phyloP scores from a whole-genome alignment of 2,329 filamentous ascomycete genomes.

The Epicoccum sorghinum region DNA sequence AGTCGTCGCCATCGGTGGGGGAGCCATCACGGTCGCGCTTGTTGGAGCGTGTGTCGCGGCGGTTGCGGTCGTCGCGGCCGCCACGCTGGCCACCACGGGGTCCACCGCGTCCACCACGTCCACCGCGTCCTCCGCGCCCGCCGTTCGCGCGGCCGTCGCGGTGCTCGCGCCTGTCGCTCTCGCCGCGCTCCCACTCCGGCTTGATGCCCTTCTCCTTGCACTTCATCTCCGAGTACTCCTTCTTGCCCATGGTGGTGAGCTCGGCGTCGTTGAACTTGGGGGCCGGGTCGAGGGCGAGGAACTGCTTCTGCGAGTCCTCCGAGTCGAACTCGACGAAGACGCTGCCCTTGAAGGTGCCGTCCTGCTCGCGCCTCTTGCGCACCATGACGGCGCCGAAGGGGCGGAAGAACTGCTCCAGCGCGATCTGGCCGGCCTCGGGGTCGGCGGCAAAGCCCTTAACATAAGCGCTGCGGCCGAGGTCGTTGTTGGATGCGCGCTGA shows the following conservation, averaged over 20 bases:
- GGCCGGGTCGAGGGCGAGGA: slow-evolving; percentile 78
- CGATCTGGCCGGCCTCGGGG: slow-evolving; percentile 83
- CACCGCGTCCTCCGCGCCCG: slow-evolving; percentile 36
- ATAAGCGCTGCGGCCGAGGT: slow-evolving; percentile 80
- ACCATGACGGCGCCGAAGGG: slow-evolving; percentile 79
- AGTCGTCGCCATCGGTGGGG: slow-evolving; percentile 32
- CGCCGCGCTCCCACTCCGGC: slow-evolving; percentile 49
- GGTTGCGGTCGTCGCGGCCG: slow-evolving; percentile 24
- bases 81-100: slow-evolving; percentile 26
- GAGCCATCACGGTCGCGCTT: slow-evolving; percentile 32
- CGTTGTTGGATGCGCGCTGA: slow-evolving; percentile 65
- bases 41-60: slow-evolving; percentile 28
- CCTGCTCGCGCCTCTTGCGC: slow-evolving; percentile 78
- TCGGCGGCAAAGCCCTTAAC: slow-evolving; percentile 90
- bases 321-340: slow-evolving; percentile 92
- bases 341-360: slow-evolving; percentile 86
- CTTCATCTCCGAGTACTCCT: slow-evolving; percentile 71
- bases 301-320: slow-evolving; percentile 78
- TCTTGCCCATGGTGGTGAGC: slow-evolving; percentile 85
- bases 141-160: slow-evolving; percentile 38
- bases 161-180: slow-evolving; percentile 21
- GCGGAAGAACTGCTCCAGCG: slow-evolving; percentile 90
- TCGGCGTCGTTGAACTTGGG: slow-evolving; percentile 84
- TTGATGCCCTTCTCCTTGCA: slow-evolving; percentile 54
- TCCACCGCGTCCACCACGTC: slow-evolving; percentile 36